phyloP scores from a whole-genome alignment of 2,329 filamentous ascomycete genomes.

The Aspergillus udagawae region DNA sequence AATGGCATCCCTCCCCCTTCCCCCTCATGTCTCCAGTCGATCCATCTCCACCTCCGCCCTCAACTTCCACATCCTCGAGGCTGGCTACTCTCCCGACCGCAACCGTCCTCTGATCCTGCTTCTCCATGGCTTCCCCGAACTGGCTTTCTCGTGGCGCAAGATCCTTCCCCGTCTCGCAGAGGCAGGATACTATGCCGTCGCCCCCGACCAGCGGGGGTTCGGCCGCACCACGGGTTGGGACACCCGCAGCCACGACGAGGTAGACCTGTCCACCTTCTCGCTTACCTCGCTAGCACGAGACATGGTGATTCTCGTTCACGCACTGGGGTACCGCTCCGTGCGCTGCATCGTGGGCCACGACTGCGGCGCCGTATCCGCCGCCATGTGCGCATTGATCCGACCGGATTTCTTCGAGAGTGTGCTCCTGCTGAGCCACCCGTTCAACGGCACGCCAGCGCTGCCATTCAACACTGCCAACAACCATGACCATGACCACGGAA shows the following conservation, averaged over 20 bases:
- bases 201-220: slow-evolving; percentile 65
- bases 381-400: slow-evolving; percentile 57
- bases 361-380: slow-evolving; percentile 59
- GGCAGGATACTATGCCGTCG: slow-evolving; percentile 62
- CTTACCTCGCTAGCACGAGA: slow-evolving; percentile 60
- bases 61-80: slow-evolving; percentile 58
- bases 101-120: slow-evolving; percentile 56
- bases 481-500: neutral
- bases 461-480: slow-evolving; percentile 46
- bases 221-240: slow-evolving; percentile 63
- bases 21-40: slow-evolving; percentile 51
- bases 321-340: slow-evolving; percentile 56
- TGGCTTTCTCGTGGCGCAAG: slow-evolving; percentile 67
- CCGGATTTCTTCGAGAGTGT: slow-evolving; percentile 62
- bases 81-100: slow-evolving; percentile 42
- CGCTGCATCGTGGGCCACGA: slow-evolving; percentile 63
- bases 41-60: slow-evolving; percentile 57
- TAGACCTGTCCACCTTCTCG: slow-evolving; percentile 55
- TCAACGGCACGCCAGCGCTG: slow-evolving; percentile 50
- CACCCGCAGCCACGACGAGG: slow-evolving; percentile 45
- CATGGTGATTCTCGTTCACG: slow-evolving; percentile 57
- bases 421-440: slow-evolving; percentile 63
- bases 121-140: slow-evolving; percentile 64
- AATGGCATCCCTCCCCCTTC: slow-evolving; percentile 48
- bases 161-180: slow-evolving; percentile 56